These are phyloP conservation scores for Tillandsia fasciculata DNA, from an alignment of 176 grass and related monocot species.

Conservation along the genomic window DNA sequence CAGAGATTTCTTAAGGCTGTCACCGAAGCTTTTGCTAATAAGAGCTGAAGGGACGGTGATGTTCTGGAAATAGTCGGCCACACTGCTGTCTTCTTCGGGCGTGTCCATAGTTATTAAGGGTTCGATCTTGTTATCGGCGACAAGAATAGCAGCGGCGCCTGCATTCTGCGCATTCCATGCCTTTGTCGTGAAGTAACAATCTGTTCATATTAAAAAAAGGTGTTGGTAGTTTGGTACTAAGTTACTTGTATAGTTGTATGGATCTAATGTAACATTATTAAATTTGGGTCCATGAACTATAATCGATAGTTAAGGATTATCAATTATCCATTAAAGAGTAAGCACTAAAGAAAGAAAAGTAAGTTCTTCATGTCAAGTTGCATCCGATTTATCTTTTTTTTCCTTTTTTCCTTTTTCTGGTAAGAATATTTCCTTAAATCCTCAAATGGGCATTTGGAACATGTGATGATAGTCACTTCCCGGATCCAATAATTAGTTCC, in stretches of 20 bases:
- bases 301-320: background rate
- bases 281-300: background rate
- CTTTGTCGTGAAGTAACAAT: constrained; percentile 86
- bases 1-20: constrained; percentile 49
- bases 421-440: no score
- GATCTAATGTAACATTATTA: background rate
- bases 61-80: constrained; percentile 51
- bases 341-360: background rate
- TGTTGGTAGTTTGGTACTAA: background rate
- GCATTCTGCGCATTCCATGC: constrained; percentile 88
- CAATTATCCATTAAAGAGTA: background rate
- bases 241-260: background rate
- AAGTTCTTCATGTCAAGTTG: background rate
- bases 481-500: no score
- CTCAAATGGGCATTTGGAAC: no score
- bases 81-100: constrained; percentile 46
- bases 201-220: constrained; percentile 18
- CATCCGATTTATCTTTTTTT: no score
- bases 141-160: constrained; percentile 68
- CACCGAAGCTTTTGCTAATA: constrained; percentile 61
- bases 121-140: constrained; percentile 79
- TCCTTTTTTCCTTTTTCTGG: no score
- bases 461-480: no score
- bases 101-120: constrained; percentile 94
- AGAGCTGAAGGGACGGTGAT: constrained; percentile 78